Conservation (phyloP, 305 asterid species). For the Fraxinus nigra region DNA sequence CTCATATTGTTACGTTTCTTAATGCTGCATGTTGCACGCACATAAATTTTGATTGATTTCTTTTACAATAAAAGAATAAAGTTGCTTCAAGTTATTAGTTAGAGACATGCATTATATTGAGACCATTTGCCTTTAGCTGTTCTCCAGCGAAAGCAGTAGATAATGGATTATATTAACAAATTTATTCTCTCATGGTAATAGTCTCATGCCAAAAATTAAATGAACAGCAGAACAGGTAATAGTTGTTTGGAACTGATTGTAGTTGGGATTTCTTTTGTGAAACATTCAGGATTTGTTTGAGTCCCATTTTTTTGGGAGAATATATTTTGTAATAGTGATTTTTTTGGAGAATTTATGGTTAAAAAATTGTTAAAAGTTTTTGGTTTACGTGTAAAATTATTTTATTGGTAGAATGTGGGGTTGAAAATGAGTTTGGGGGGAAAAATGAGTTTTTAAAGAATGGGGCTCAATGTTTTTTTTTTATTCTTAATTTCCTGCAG, state of each 20-base stretch:
- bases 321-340: background rate
- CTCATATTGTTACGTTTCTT: background rate
- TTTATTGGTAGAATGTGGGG: background rate
- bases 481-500: constrained; percentile 39
- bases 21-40: background rate
- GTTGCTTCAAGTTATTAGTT: constrained; percentile 1
- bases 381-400: background rate
- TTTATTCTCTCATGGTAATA: background rate
- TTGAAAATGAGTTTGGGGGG: background rate
- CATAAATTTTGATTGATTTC: background rate
- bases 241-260: constrained; percentile 1
- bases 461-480: constrained; percentile 12
- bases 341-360: background rate
- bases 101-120: constrained; percentile 1
- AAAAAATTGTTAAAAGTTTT: background rate
- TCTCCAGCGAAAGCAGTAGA: background rate
- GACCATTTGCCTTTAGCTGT: background rate
- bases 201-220: background rate
- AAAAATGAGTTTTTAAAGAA: background rate
- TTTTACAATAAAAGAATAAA: background rate
- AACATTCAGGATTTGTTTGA: background rate
- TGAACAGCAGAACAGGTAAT: background rate
- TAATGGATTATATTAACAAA: background rate
- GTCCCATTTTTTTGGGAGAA: background rate
- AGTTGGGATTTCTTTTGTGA: constrained; percentile 5